phyloP scores from a whole-genome alignment of 2,329 filamentous ascomycete species.

The Verticillium nubilum region DNA sequence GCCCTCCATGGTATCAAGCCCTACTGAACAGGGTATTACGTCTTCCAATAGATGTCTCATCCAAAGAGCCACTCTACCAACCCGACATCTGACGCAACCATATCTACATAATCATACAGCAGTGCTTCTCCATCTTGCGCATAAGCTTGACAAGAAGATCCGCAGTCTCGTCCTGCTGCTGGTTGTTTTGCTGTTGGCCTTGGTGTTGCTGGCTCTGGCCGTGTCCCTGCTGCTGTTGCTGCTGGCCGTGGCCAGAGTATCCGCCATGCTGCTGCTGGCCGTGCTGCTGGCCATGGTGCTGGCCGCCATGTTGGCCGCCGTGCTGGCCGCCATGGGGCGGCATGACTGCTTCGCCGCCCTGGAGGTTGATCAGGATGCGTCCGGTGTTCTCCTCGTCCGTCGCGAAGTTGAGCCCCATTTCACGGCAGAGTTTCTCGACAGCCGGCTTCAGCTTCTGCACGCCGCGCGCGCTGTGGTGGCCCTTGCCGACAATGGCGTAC shows the following conservation, averaged over 20 bases:
- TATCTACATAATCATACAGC: constrained; percentile 69
- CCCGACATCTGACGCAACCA: background rate
- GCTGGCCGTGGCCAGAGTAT: constrained; percentile 19
- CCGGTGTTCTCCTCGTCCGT: constrained; percentile 82
- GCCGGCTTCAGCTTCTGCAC: constrained; percentile 95
- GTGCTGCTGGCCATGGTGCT: constrained; percentile 24
- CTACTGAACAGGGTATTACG: background rate
- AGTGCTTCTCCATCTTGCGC: constrained; percentile 60
- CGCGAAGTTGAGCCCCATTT: constrained; percentile 74
- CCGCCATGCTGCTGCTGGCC: constrained; percentile 25
- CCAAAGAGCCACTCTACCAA: background rate
- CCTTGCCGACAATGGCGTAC: constrained; percentile 94
- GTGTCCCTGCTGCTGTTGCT: constrained; percentile 33
- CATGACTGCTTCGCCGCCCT: constrained; percentile 60
- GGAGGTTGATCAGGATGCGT: constrained; percentile 80
- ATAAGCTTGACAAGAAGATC: constrained; percentile 57
- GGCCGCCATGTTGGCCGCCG: constrained; percentile 22
- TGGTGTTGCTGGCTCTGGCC: constrained; percentile 22
- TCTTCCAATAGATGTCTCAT: background rate
- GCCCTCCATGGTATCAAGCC: background rate
- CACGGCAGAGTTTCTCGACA: constrained; percentile 79
- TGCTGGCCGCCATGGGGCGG: constrained; percentile 16
- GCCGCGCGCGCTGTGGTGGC: constrained; percentile 76
- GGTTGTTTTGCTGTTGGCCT: constrained; percentile 27
- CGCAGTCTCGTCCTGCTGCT: constrained; percentile 46